Base-by-base conservation (phyloP, 148 eudicot genomes). In the Beta vulgaris region DNA sequence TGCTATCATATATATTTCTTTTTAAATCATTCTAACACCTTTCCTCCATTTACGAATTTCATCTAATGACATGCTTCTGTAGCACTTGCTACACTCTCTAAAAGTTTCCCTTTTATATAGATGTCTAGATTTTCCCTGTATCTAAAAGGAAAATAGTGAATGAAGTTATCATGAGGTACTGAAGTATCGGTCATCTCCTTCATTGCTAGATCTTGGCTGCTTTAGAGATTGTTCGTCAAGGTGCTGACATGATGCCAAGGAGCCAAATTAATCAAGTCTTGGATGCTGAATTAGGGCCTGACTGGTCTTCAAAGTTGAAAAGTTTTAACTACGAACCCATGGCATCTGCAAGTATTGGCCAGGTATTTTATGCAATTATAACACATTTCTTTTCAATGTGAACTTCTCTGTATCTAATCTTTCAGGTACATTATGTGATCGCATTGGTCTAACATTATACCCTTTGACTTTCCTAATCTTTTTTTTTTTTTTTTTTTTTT, bases 221-320 rank as follows among this genome's bases (percentile, higher is more conserved):
- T 75, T 77, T 95, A 85, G 99, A 95, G 81, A 91, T 95, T 78
- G 99, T 95, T 35, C 99, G 97, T 74, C 99, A 92, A 85, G 99
- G 99, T 76, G 99, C 99, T 80, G 99, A 95, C 79, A 88, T 89
- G 78, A 92, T 95, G 99, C 99, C 99, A 53, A 87, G 81, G 78
- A 87, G 87, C 73, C 99, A 95, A 84, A 96, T 95, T 58, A 86
- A 92, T 82, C 93, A 92, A 84, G 99, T 95, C 73, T 82, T 95
- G 87, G 82, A 84, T 80, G 82, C 91, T 81, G 99, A 95, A 77
- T 81, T 95, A 77, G 99, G 98, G 48, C 79, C 90, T 54, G 68
- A 88, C 61, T 95, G 99, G 98, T 87, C 92, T 18, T 85, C 97
- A 40, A 95, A 87, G 85, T 76, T 95, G 87, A 87, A 76, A 59